phyloP scores from a whole-genome alignment of 1,139 yeast genomes.

The Arxiozyma telluris region DNA sequence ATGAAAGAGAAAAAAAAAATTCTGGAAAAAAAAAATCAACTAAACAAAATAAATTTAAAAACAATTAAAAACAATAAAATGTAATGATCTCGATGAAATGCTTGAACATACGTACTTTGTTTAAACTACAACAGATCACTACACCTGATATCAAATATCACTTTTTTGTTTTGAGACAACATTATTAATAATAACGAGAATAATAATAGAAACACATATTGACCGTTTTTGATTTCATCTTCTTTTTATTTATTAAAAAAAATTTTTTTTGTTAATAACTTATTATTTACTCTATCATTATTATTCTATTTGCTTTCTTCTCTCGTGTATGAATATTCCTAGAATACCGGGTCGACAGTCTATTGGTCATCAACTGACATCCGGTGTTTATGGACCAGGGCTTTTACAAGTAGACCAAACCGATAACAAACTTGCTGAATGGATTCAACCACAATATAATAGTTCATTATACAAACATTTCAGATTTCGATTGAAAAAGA shows the following conservation, averaged over 20 bases:
- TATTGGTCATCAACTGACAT: constrained; percentile 1
- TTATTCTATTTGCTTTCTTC: not conserved
- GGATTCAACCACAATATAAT: not conserved
- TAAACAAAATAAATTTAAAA: no score
- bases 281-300: not conserved
- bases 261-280: no score
- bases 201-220: not conserved
- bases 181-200: not conserved
- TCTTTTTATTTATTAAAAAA: no score
- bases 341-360: constrained; percentile 1
- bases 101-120: not conserved
- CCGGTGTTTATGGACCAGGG: constrained; percentile 1
- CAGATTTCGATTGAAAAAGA: not conserved
- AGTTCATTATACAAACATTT: not conserved
- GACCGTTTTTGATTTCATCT: not conserved
- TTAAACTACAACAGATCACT: no score
- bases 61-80: no score
- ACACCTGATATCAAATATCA: no score
- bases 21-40: not conserved
- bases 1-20: not conserved
- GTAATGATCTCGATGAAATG: no score
- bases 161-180: no score
- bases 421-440: not conserved
- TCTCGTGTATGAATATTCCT: constrained; percentile 1
- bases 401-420: constrained; percentile 1